Evolutionary conservation across 768 basidiomycete genomes (phyloP).

Genomic region (Filobasidium wieringae): DNA sequence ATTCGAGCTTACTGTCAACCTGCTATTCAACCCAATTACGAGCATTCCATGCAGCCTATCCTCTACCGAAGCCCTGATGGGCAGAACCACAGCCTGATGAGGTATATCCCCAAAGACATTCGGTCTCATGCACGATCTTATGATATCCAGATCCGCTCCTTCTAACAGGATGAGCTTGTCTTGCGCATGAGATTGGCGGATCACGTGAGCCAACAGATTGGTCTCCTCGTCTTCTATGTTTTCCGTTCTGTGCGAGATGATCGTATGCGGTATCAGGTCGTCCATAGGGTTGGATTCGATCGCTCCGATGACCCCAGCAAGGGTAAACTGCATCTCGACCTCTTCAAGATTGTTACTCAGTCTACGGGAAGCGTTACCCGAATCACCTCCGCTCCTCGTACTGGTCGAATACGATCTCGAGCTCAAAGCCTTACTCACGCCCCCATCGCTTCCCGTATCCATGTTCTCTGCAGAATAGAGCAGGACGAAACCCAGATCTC

Average conservation of each 20-base stretch:
- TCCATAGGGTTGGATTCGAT: not conserved
- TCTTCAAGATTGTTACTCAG: not conserved
- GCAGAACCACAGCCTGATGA: constrained; percentile 9
- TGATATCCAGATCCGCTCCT: not conserved
- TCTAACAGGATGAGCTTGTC: not conserved
- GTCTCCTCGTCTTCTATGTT: not conserved
- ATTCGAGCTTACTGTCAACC: not conserved
- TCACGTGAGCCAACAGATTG: not conserved
- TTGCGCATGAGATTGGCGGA: constrained; percentile 1
- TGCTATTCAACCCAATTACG: constrained; percentile 14
- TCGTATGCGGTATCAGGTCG: not conserved
- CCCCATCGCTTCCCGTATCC: not conserved
- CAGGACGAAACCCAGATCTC: constrained; percentile 1
- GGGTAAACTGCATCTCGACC: not conserved
- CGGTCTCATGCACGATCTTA: not conserved
- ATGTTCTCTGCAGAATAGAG: not conserved
- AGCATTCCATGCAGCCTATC: constrained; percentile 18
- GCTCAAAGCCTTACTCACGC: not conserved
- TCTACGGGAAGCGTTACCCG: not conserved
- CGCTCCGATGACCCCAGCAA: not conserved
- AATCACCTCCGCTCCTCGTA: not conserved
- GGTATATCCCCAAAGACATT: constrained; percentile 18
- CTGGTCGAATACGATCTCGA: no score
- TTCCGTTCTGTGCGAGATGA: not conserved
- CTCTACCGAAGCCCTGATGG: constrained; percentile 16